phyloP scores from a whole-genome alignment of 2,329 filamentous ascomycete species.

The Fusarium succisae region DNA sequence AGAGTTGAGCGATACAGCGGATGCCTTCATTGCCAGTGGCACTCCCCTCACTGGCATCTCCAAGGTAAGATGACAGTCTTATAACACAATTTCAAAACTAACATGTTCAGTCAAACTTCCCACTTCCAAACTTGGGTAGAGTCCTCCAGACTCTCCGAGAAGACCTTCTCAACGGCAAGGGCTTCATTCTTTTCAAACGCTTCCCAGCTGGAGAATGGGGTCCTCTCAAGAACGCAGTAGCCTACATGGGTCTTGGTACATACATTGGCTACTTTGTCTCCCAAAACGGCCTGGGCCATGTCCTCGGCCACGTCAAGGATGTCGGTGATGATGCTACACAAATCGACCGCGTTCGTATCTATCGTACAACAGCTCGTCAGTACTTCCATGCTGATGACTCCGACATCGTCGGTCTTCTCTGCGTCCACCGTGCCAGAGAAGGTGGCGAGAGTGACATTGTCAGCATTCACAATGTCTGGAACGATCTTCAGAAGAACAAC shows the following conservation, averaged over 20 bases:
- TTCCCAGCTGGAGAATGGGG: conserved; percentile 83
- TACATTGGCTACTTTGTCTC: conserved; percentile 89
- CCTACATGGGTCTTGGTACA: conserved; percentile 90
- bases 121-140: conserved; percentile 52
- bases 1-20: conserved; percentile 73
- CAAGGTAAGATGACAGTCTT: conserved; percentile 31
- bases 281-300: conserved; percentile 86
- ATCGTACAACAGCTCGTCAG: conserved; percentile 77
- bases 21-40: conserved; percentile 72
- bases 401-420: conserved; percentile 85
- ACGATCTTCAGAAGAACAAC: conserved; percentile 76
- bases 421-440: conserved; percentile 79
- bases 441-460: conserved; percentile 87
- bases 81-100: neutral
- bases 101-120: conserved; percentile 52
- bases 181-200: conserved; percentile 89
- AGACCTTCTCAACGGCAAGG: conserved; percentile 77
- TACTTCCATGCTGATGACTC: conserved; percentile 76
- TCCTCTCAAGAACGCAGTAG: conserved; percentile 80
- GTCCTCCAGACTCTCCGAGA: conserved; percentile 49
- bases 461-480: conserved; percentile 83
- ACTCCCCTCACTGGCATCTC: conserved; percentile 76
- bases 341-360: conserved; percentile 89
- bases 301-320: conserved; percentile 90
- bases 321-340: conserved; percentile 82